Evolutionary conservation across 305 asterid genomes (phyloP).

Genomic region (Fraxinus angustifolia): DNA sequence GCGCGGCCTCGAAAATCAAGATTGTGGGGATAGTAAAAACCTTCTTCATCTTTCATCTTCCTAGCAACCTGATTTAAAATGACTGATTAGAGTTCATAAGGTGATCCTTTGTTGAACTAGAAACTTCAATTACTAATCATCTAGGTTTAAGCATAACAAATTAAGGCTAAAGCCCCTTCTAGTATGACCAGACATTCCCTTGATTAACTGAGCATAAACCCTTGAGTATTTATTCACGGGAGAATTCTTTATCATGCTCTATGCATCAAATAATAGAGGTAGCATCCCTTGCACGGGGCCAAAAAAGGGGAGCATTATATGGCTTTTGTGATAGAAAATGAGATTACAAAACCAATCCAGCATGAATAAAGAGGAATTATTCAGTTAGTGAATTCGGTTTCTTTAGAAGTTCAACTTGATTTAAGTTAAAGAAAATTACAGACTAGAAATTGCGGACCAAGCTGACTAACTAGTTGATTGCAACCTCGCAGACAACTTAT

Average conservation of each 20-base stretch:
- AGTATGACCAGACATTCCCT: conserved; percentile 1
- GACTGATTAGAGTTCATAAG: conserved; percentile 27
- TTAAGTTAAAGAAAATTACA: neutral
- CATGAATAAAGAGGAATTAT: conserved; percentile 2
- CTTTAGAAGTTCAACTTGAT: neutral
- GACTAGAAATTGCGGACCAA: neutral
- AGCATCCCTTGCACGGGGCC: neutral
- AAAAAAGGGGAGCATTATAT: neutral
- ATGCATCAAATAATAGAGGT: neutral
- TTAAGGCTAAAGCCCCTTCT: neutral
- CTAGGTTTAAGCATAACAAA: neutral
- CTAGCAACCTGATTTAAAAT: conserved; percentile 72
- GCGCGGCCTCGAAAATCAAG: conserved; percentile 98
- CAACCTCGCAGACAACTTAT: conserved; percentile 6
- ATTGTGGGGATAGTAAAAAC: conserved; percentile 93
- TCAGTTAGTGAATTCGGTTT: neutral
- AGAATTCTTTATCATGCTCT: neutral
- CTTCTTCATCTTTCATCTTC: conserved; percentile 85
- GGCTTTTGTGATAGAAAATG: neutral
- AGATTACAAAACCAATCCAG: neutral
- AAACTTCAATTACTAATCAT: neutral
- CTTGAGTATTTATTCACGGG: neutral
- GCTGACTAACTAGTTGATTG: conserved; percentile 11
- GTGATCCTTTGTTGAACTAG: neutral
- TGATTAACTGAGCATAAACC: neutral